phyloP scores from a whole-genome alignment of 371 early-diverging fungal species.

The Zychaea mexicana region DNA sequence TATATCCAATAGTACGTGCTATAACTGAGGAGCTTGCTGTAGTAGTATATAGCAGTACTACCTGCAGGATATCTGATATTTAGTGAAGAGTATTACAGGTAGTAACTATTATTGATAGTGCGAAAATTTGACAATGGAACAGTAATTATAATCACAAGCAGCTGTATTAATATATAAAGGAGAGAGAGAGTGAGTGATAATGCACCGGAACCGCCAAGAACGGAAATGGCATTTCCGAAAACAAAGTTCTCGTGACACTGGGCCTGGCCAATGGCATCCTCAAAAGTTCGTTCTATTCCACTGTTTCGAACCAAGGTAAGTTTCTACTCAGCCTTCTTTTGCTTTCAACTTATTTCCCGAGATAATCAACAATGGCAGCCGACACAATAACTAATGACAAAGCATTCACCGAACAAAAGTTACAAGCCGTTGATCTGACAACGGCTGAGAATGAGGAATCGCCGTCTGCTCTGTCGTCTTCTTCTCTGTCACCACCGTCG shows the following conservation, averaged over 20 bases:
- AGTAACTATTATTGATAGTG: no score
- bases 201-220: not conserved
- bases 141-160: no score
- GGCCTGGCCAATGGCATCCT: not conserved
- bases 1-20: no score
- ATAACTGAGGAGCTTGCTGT: no score
- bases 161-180: no score
- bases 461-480: not conserved
- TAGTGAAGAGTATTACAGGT: no score
- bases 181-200: no score
- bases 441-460: not conserved
- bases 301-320: not conserved
- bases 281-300: not conserved
- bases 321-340: slow-evolving; percentile 1
- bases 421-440: not conserved
- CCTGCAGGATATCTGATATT: no score
- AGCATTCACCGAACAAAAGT: not conserved
- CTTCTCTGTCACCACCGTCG: not conserved
- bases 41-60: no score
- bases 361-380: not conserved
- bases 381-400: not conserved
- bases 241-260: slow-evolving; percentile 4
- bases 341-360: not conserved
- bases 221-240: not conserved
- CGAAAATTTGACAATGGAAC: no score